Evolutionary conservation across 139 green algal genomes (phyloP).

Genomic region (Micractinium sp.): DNA sequence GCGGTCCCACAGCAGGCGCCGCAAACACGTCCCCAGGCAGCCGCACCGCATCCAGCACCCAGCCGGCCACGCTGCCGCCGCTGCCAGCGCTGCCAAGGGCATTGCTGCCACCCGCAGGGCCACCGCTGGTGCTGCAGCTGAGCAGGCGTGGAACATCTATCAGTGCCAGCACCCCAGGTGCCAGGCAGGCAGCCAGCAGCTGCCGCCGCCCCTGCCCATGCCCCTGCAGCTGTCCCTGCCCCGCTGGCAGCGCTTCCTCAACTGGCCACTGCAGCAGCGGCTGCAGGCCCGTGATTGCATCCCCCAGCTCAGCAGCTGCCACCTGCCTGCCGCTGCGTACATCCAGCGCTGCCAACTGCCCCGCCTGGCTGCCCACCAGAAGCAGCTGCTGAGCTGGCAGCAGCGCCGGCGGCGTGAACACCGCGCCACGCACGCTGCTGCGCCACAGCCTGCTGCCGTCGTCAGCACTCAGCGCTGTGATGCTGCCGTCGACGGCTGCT

Average conservation of each 20-base stretch:
- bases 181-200: not conserved
- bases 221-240: not conserved
- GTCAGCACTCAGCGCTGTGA: not conserved
- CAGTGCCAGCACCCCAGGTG: not conserved
- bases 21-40: conserved; percentile 49
- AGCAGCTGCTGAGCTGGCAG: not conserved
- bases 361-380: conserved; percentile 24
- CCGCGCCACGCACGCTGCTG: not conserved
- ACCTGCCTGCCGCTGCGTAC: not conserved
- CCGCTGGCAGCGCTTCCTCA: not conserved
- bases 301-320: not conserved
- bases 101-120: not conserved
- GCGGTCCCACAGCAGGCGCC: not conserved
- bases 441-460: not conserved
- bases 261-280: not conserved
- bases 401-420: conserved; percentile 32
- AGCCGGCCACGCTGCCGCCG: not conserved
- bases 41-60: conserved; percentile 11
- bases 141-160: not conserved
- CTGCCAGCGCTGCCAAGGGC: not conserved
- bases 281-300: conserved; percentile 3
- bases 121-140: not conserved
- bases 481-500: conserved; percentile 22
- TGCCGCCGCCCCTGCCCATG: not conserved
- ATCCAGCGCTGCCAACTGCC: conserved; percentile 3